Percentiles rank a stretch among this genome's conserved stretches.
Evolutionary conservation across 2,329 filamentous ascomycete genomes (phyloP).

Genomic region (Verticillium tricorpus): DNA sequence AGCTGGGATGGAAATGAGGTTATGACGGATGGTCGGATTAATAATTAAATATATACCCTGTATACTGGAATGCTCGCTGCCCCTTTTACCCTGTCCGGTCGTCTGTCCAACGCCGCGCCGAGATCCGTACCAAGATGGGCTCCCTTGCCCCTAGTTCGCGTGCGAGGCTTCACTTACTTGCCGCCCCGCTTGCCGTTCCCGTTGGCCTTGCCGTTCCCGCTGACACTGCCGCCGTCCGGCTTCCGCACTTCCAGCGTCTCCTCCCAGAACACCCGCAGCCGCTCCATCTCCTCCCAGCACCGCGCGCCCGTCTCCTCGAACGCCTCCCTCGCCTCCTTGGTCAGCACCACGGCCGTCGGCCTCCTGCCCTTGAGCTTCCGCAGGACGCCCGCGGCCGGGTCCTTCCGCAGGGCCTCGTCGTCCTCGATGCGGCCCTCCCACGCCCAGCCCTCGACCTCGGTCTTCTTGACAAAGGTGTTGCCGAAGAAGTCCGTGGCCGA

Average conservation of each 20-base stretch:
- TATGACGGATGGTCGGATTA: no score
- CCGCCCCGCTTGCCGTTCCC: not conserved
- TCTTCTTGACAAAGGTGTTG: constrained; percentile 61
- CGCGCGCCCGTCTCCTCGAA: constrained; percentile 59
- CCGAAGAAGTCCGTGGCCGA: constrained; percentile 60
- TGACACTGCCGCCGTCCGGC: not conserved
- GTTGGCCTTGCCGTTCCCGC: no score
- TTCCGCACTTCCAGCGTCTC: constrained; percentile 12
- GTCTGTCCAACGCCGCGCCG: no score
- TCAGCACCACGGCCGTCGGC: constrained; percentile 53
- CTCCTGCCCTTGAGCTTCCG: constrained; percentile 54
- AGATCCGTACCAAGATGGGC: no score
- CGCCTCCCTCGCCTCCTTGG: constrained; percentile 51
- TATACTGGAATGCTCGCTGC: no score
- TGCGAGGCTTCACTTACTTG: not conserved
- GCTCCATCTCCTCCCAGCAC: constrained; percentile 70
- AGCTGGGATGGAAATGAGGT: not conserved
- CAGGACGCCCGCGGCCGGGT: constrained; percentile 38
- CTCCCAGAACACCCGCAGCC: constrained; percentile 63
- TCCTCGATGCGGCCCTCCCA: constrained; percentile 55
- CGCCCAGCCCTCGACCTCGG: constrained; percentile 86
- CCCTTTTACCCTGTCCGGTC: no score
- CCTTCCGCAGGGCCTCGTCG: constrained; percentile 42
- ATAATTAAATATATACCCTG: no score
- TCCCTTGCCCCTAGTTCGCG: no score